Evolutionary conservation across 2,329 filamentous ascomycete species (phyloP), one percentile per base, ranked within the genome.

Genomic region (Cladosporium cucumerinum): DNA sequence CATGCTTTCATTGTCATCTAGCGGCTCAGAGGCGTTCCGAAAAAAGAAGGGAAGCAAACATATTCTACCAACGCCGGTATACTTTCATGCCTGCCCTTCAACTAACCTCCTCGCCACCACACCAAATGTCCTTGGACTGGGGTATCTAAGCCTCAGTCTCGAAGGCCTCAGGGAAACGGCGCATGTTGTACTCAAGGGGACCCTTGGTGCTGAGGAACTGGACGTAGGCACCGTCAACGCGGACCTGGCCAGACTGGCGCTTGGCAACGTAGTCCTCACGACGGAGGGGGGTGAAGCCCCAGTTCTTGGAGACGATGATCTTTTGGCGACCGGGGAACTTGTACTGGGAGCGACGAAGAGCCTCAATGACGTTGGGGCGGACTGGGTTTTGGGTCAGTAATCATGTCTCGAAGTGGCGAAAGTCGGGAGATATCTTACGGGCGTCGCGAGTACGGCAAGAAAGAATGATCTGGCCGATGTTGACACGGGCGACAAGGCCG

Each of bases 291-390:
- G 95, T 99, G 91, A 99, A 99, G 76, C 95, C 95, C 95, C 95
- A 99, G 89, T 99, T 99, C 93, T 98, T 99, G 87, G 91, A 96
- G 85, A 98, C 90, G 79, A 99, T 97, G 86, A 99, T 98, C 93
- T 99, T 99, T 89, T 99, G 95, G 85, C 95, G 94, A 83, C 95
- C 95, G 74, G 95, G 95, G 92, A 99, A 99, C 91, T 98, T 99
- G 92, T 98, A 97, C 90, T 97, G 95, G 73, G 93, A 96, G 82
- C 95, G 93, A 81, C 96, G 94, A 82, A 99, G 92, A 80, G 95
- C 95, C 90, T 99, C 95, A 78, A 99, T 93, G 81, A 95, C 95
- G 78, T 89, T 88, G 75, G 90, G 89, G 77, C 93, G 92, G 89
- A 95, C 89, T 91, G 71, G 1, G 28, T 46, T 21, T 26, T 23